phyloP scores from a whole-genome alignment of 306 rosid genomes.

The Vigna reflexopilosa region DNA sequence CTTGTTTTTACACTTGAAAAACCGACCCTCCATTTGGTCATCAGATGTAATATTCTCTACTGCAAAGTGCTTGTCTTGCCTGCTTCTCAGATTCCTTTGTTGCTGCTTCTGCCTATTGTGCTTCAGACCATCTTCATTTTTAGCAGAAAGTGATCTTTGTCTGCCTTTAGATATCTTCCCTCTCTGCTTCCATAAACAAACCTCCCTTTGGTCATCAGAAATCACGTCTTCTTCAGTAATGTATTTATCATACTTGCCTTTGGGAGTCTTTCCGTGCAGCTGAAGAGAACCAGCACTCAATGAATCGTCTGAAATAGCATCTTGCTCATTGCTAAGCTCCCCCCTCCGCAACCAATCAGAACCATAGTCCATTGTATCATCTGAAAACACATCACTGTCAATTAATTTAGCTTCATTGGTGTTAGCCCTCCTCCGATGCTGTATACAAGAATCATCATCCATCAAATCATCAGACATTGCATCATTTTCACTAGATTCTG shows the following conservation, averaged over 20 bases:
- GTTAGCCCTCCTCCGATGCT: slow-evolving; percentile 25
- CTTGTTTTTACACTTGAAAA: slow-evolving; percentile 36
- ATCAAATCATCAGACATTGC: slow-evolving; percentile 49
- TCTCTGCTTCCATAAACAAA: slow-evolving; percentile 32
- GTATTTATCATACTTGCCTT: slow-evolving; percentile 37
- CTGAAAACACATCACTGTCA: slow-evolving; percentile 50
- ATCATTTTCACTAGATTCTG: slow-evolving; percentile 43
- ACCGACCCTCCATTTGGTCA: slow-evolving; percentile 42
- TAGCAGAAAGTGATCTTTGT: slow-evolving; percentile 10
- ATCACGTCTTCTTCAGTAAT: slow-evolving; percentile 23
- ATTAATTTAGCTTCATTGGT: slow-evolving; percentile 31
- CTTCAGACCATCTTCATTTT: slow-evolving; percentile 43
- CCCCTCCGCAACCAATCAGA: slow-evolving; percentile 58
- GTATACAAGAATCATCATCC: slow-evolving; percentile 43
- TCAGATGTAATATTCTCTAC: slow-evolving; percentile 46
- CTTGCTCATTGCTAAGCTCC: slow-evolving; percentile 58
- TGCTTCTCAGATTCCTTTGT: slow-evolving; percentile 60
- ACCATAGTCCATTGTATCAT: slow-evolving; percentile 54
- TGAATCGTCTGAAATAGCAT: slow-evolving; percentile 47
- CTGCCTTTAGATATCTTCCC: slow-evolving; percentile 39
- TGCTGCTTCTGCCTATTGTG: slow-evolving; percentile 45
- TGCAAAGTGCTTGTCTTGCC: slow-evolving; percentile 50
- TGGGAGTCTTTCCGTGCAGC: slow-evolving; percentile 27
- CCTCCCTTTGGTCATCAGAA: slow-evolving; percentile 40
- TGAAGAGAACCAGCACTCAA: slow-evolving; percentile 42